phyloP scores from a whole-genome alignment of 495 filamentous ascomycete species.

The Penicillium nucicola region DNA sequence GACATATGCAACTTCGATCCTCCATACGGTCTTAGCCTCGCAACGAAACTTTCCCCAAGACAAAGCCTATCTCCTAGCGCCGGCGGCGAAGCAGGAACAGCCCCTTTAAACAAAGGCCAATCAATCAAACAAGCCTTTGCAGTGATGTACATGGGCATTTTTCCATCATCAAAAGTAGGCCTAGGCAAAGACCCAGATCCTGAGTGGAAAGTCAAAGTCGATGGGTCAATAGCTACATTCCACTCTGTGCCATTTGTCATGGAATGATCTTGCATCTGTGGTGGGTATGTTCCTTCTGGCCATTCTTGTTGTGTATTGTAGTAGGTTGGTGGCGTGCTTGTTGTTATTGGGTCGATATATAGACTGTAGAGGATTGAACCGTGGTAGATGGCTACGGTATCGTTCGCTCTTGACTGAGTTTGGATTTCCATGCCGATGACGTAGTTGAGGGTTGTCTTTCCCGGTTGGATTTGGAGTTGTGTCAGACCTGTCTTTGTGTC shows the following conservation, averaged over 20 bases:
- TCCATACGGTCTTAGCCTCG: constrained; percentile 53
- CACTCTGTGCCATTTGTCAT: constrained; percentile 11
- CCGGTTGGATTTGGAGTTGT: constrained; percentile 4
- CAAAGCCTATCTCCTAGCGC: constrained; percentile 30
- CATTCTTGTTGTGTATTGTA: constrained; percentile 10
- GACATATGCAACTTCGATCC: constrained; percentile 58
- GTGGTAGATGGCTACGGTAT: constrained; percentile 52
- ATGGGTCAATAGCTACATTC: constrained; percentile 23
- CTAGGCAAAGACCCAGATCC: constrained; percentile 28
- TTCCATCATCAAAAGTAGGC: constrained; percentile 49
- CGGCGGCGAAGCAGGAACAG: constrained; percentile 46
- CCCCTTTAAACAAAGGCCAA: constrained; percentile 45
- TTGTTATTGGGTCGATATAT: constrained; percentile 2
- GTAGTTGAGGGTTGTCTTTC: constrained; percentile 8
- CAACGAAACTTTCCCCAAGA: constrained; percentile 37
- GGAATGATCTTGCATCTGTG: constrained; percentile 6
- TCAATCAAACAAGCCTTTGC: constrained; percentile 51
- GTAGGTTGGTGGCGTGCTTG: constrained; percentile 11
- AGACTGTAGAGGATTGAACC: constrained; percentile 56
- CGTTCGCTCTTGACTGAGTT: constrained; percentile 43
- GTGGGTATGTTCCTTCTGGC: constrained; percentile 7
- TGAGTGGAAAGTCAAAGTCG: constrained; percentile 12
- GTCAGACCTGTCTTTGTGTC: constrained; percentile 26
- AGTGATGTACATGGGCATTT: constrained; percentile 43
- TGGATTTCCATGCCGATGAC: constrained; percentile 19